These are phyloP conservation scores for Toxoplasma gondii DNA, from an alignment of 169 alveolate species.

Conservation along the genomic window DNA sequence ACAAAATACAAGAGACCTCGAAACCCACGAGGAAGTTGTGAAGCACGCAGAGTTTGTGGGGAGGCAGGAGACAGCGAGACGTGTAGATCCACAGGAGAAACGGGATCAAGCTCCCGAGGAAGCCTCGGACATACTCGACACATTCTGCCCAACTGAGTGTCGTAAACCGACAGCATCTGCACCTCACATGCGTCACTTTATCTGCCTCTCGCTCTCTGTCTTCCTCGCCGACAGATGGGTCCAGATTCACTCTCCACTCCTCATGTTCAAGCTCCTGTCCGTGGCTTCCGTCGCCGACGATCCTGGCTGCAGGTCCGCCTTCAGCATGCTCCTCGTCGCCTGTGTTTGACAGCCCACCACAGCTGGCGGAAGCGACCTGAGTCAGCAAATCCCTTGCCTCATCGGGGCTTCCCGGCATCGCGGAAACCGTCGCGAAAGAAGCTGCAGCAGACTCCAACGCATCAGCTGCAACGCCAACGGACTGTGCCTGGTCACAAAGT, in stretches of 20 bases:
- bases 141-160: slow-evolving; percentile 29
- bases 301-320: no score
- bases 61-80: slow-evolving; percentile 47
- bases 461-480: neutral
- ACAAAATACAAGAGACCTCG: neutral
- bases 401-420: no score
- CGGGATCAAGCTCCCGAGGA: slow-evolving; percentile 47
- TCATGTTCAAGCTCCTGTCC: neutral
- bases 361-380: no score
- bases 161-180: slow-evolving; percentile 16
- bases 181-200: neutral
- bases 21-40: slow-evolving; percentile 34
- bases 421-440: neutral
- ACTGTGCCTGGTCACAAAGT: slow-evolving; percentile 3
- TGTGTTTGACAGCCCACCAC: no score
- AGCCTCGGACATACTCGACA: slow-evolving; percentile 44
- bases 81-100: slow-evolving; percentile 45
- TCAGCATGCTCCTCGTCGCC: no score
- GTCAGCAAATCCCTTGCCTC: no score
- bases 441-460: neutral
- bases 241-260: neutral
- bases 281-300: neutral
- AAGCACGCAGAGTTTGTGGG: slow-evolving; percentile 31
- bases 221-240: neutral
- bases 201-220: neutral